These are phyloP conservation scores for Collybia sp. DNA, from an alignment of 768 basidiomycete genomes.

Conservation along the genomic window DNA sequence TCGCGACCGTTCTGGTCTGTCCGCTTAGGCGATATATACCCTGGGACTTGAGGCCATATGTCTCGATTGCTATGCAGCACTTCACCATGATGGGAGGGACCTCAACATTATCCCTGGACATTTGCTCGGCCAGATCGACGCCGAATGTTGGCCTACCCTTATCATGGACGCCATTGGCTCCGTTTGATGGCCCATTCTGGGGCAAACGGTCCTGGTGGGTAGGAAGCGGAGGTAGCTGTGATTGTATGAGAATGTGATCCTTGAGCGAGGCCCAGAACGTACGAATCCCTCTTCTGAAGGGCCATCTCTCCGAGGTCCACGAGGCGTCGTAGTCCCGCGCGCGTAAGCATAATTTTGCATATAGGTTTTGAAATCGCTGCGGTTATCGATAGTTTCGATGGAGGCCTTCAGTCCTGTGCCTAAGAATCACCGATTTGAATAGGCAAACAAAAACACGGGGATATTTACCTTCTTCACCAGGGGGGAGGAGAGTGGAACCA, in stretches of 20 bases:
- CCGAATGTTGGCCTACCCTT: constrained; percentile 86
- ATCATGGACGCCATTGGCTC: constrained; percentile 38
- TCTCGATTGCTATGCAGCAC: constrained; percentile 90
- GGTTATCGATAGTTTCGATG: constrained; percentile 90
- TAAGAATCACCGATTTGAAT: constrained; percentile 7
- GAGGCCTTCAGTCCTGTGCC: constrained; percentile 79
- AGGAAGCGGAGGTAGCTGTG: constrained; percentile 61
- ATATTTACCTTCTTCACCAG: constrained; percentile 62
- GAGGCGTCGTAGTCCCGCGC: constrained; percentile 51
- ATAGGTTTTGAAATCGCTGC: constrained; percentile 90
- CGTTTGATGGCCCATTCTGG: constrained; percentile 10
- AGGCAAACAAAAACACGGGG: constrained; percentile 1
- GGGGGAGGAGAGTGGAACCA: constrained; percentile 76
- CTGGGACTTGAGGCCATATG: constrained; percentile 74
- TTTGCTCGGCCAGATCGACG: constrained; percentile 88
- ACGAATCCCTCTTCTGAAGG: constrained; percentile 93
- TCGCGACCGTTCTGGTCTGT: constrained; percentile 79
- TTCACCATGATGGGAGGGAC: constrained; percentile 85
- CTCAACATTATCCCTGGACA: constrained; percentile 86
- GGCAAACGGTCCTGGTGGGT: constrained; percentile 23
- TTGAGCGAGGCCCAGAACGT: constrained; percentile 8
- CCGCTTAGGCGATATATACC: constrained; percentile 96
- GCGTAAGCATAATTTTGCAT: constrained; percentile 98
- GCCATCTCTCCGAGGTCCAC: constrained; percentile 85
- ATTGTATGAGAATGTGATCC: constrained; percentile 3